Evolutionary conservation across 768 basidiomycete genomes (phyloP), one percentile per base, ranked within the genome.

Genomic region (Boletus sp.): DNA sequence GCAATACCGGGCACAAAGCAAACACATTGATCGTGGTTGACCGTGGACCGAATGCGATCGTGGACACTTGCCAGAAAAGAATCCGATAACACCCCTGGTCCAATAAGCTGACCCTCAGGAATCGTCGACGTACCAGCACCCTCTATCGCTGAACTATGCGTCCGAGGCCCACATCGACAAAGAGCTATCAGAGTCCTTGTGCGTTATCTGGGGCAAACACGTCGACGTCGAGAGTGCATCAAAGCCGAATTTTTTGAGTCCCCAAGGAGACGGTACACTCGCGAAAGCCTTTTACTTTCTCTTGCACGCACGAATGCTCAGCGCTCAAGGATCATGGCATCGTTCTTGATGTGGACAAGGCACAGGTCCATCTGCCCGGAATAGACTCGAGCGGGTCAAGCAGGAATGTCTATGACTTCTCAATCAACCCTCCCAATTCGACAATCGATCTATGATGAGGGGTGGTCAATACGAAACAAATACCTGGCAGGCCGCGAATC

Each of bases 21-120:
- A 41, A 25, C 40, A 14, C 40, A 25, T n/a, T n/a, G n/a, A n/a
- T n/a, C n/a, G n/a, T n/a, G n/a, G n/a, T n/a, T n/a, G n/a, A n/a
- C n/a, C n/a, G n/a, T n/a, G n/a, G n/a, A n/a, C n/a, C n/a, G n/a
- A n/a, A n/a, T n/a, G n/a, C n/a, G n/a, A n/a, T 41, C 7, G 40
- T 14, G 11, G 14, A 35, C n/a, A n/a, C n/a, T n/a, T n/a, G n/a
- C n/a, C n/a, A n/a, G n/a, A n/a, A n/a, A n/a, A n/a, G n/a, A n/a
- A n/a, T n/a, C n/a, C n/a, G n/a, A n/a, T n/a, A n/a, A 17, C 95
- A 98, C 70, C 93, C 95, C 3, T 98, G 93, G 88, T 78, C 91
- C 41, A 70, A 75, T 33, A 75, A 83, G 51, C 65, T 71, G 14
- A 80, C 82, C 3, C 76, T n/a, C 77, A 0, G 76, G 77, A 15